Base-by-base conservation (phyloP, 805 yeast species). In the Grigorovia humatica region DNA sequence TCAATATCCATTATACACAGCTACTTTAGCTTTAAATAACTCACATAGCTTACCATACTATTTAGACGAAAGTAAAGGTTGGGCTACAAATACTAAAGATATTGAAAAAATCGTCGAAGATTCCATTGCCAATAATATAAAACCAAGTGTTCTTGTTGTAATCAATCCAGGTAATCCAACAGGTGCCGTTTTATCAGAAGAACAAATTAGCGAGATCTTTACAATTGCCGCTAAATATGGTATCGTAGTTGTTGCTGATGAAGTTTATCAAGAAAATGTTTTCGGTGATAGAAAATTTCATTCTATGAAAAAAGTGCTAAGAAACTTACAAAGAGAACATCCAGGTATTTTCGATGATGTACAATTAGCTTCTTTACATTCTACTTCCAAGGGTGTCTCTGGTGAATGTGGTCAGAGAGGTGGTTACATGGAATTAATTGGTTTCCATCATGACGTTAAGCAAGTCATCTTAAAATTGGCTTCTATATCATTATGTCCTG, bases 371-470 rank as follows among this genome's bases (percentile, higher is more conserved):
- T 90, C 98, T 1, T 73, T 93, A 59, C 98, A 93, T 69, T 89
- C 98, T n/a, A 88, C 96, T 44, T 91, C 98, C 12, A 93, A 93
- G 70, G 99, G 99, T 68, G 88, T 89, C 59, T 79, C 88, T 56
- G 99, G 99, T 56, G 99, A 93, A 71, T 93, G 99, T 77, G 99
- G 99, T 54, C 99, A 93, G 74, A 82, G 99, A 71, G 99, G 98
- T 61, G 99, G 99, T 6, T 93, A 90, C 74, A 86, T 93, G 93
- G 99, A 93, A 70, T 71, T 90, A 8, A 78, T 83, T 11, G 96
- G 96, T 1, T 86, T 93, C 70, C 72, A 77, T 13, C 74, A 74
- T 2, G 89, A 84, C 46, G 83, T 90, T 17, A 71, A 75, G 59
- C 85, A 80, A 32, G 77, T 86, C 51, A 75, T 93, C 50, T 75